Evolutionary conservation across 371 early-diverging fungal genomes (phyloP).

Genomic region (Circinella umbellata): DNA sequence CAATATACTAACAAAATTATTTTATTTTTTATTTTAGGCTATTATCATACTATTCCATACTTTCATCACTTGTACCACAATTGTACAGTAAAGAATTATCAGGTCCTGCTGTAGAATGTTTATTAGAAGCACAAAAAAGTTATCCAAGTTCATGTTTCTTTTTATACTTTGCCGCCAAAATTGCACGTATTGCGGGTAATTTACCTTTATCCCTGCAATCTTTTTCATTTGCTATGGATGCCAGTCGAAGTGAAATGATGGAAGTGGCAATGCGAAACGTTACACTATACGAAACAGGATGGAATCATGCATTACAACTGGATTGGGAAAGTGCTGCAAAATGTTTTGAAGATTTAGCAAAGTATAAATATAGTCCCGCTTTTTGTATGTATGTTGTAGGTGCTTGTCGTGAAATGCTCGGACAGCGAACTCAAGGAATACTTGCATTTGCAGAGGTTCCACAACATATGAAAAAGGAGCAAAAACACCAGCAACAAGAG

Average conservation of each 20-base stretch:
- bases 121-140: slow-evolving; percentile 52
- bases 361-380: slow-evolving; percentile 44
- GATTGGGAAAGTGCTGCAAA: slow-evolving; percentile 54
- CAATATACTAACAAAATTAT: not conserved
- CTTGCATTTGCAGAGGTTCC: slow-evolving; percentile 55
- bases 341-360: slow-evolving; percentile 41
- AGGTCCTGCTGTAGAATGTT: slow-evolving; percentile 48
- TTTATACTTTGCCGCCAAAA: slow-evolving; percentile 61
- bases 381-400: slow-evolving; percentile 58
- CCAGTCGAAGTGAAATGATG: slow-evolving; percentile 44
- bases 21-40: slow-evolving; percentile 15
- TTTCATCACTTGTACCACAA: slow-evolving; percentile 33
- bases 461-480: slow-evolving; percentile 19
- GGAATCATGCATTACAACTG: slow-evolving; percentile 54
- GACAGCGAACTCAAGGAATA: slow-evolving; percentile 55
- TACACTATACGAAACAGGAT: slow-evolving; percentile 58
- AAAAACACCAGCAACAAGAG: not conserved
- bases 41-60: slow-evolving; percentile 32
- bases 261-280: slow-evolving; percentile 40
- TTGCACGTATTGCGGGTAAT: slow-evolving; percentile 47
- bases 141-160: slow-evolving; percentile 63
- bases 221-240: slow-evolving; percentile 44
- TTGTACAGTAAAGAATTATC: slow-evolving; percentile 24
- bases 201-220: slow-evolving; percentile 42
- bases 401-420: slow-evolving; percentile 51